Evolutionary conservation across 2,329 filamentous ascomycete genomes (phyloP).

Genomic region (Lachnum nothofagi): DNA sequence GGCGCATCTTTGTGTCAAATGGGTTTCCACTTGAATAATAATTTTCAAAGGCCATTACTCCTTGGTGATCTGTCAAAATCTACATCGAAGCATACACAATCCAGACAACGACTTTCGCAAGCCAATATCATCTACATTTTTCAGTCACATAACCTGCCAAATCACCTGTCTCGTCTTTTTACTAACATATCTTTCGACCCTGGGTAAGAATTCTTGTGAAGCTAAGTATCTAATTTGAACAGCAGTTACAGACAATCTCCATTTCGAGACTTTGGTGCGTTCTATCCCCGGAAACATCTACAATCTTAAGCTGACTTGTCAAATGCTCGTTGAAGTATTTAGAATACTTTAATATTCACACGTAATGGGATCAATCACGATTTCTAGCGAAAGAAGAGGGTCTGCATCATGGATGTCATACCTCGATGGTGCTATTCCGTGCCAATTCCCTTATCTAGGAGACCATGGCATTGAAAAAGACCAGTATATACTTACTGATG

Average conservation of each 20-base stretch:
- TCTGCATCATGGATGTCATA: background rate
- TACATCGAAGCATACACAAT: too few relatives aligned
- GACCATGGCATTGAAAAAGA: background rate
- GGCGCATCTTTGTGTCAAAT: background rate
- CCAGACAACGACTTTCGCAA: too few relatives aligned
- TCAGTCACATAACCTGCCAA: too few relatives aligned
- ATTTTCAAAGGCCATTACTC: too few relatives aligned
- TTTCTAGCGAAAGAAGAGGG: background rate
- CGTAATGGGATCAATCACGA: background rate
- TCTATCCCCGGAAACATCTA: background rate
- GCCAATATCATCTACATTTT: too few relatives aligned
- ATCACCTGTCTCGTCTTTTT: too few relatives aligned
- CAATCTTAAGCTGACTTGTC: too few relatives aligned
- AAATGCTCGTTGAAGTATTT: background rate
- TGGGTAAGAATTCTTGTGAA: background rate
- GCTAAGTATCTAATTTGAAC: background rate
- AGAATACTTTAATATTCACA: background rate
- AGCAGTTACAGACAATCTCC: background rate
- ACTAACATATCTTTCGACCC: too few relatives aligned
- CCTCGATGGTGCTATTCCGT: background rate
- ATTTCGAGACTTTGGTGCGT: background rate
- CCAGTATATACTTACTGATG: background rate
- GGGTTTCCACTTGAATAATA: background rate
- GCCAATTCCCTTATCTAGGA: background rate
- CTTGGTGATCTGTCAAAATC: too few relatives aligned